Percentiles rank a stretch among this genome's conserved stretches.
Conservation (phyloP, 2,329 filamentous ascomycete species). For the Venturia carpophila region DNA sequence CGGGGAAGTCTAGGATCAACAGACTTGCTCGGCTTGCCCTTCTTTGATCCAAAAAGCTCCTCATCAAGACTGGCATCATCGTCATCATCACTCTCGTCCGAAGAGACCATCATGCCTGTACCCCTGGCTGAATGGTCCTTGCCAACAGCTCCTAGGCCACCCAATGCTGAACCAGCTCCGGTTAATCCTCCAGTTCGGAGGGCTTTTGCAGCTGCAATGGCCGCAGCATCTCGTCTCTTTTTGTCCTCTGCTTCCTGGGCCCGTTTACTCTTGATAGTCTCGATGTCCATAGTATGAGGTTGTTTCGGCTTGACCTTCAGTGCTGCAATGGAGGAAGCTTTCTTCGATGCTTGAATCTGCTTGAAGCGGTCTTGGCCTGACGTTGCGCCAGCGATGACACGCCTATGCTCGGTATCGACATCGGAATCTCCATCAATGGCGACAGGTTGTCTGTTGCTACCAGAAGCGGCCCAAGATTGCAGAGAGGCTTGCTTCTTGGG, state of each 20-base stretch:
- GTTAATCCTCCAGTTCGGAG: constrained; percentile 4
- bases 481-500: constrained; percentile 52
- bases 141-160: constrained; percentile 62
- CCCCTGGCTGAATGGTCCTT: constrained; percentile 72
- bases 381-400: constrained; percentile 14
- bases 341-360: constrained; percentile 19
- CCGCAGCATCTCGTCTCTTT: constrained; percentile 62
- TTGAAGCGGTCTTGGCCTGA: constrained; percentile 16
- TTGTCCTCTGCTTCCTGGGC: constrained; percentile 68
- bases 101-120: constrained; percentile 73
- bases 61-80: constrained; percentile 49
- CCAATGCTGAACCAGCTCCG: constrained; percentile 68
- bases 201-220: constrained; percentile 61
- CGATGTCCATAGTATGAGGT: constrained; percentile 36
- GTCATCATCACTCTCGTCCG: constrained; percentile 53
- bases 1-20: background rate
- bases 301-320: constrained; percentile 30
- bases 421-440: constrained; percentile 14
- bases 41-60: constrained; percentile 54
- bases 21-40: constrained; percentile 29
- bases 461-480: constrained; percentile 55
- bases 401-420: constrained; percentile 4
- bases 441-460: constrained; percentile 9
- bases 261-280: constrained; percentile 62
- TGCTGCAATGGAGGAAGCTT: constrained; percentile 19